These are phyloP conservation scores for Axilococcus clingmanii DNA, from an alignment of 139 green algal genomes.

Conservation along the genomic window DNA sequence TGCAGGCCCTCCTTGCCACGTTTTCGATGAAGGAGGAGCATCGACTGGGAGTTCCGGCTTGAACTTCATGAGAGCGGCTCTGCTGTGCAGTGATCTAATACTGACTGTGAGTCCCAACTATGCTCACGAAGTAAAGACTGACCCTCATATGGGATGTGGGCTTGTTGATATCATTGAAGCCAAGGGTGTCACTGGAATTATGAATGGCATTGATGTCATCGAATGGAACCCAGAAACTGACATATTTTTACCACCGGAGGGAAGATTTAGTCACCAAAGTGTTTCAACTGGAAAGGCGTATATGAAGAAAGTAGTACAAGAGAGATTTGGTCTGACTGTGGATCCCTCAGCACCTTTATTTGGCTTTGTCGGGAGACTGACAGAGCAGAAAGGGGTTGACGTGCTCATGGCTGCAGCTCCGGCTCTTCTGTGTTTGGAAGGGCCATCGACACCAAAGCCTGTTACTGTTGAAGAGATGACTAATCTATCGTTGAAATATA, in stretches of 20 bases:
- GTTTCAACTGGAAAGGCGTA: slow-evolving; percentile 42
- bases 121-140: slow-evolving; percentile 42
- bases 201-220: slow-evolving; percentile 61
- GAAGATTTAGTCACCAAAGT: slow-evolving; percentile 32
- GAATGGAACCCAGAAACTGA: slow-evolving; percentile 59
- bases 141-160: slow-evolving; percentile 9
- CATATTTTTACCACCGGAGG: slow-evolving; percentile 29
- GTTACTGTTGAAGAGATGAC: not conserved
- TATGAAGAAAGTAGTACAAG: slow-evolving; percentile 56
- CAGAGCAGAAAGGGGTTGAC: slow-evolving; percentile 77
- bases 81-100: slow-evolving; percentile 39
- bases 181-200: slow-evolving; percentile 40
- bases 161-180: slow-evolving; percentile 24
- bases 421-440: slow-evolving; percentile 29
- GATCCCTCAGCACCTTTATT: slow-evolving; percentile 45
- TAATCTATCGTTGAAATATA: too few species aligned
- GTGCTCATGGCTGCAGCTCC: slow-evolving; percentile 59
- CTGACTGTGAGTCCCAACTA: slow-evolving; percentile 74
- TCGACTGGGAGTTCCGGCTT: too few species aligned
- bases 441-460: not conserved
- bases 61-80: slow-evolving; percentile 60
- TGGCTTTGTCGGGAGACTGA: slow-evolving; percentile 67
- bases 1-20: not conserved
- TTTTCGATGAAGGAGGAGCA: slow-evolving; percentile 1
- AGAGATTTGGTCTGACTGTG: slow-evolving; percentile 38